Evolutionary conservation across 345 rosid species (phyloP).

Genomic region (Bruguiera parviflora): DNA sequence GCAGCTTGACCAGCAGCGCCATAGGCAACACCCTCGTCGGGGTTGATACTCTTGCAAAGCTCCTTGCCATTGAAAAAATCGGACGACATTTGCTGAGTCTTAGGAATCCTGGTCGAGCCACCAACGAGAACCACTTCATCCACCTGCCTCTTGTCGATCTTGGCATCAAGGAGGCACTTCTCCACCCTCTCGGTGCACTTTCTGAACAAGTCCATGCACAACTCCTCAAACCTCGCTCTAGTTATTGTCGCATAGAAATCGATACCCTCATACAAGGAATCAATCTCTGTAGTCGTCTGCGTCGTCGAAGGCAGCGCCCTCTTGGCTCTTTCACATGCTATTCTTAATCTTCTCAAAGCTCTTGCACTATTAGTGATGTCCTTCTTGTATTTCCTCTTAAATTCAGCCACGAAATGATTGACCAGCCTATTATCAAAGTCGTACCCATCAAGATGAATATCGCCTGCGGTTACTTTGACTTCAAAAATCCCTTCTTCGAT

Average conservation of each 20-base stretch:
- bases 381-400: no score
- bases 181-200: slow-evolving; percentile 8
- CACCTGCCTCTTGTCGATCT: slow-evolving; percentile 3
- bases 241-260: no score
- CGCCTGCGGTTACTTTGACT: slow-evolving; percentile 39
- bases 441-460: slow-evolving; percentile 16
- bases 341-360: no score
- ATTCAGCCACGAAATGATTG: slow-evolving; percentile 15
- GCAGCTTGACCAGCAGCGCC: slow-evolving; percentile 34
- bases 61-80: slow-evolving; percentile 23
- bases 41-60: slow-evolving; percentile 34
- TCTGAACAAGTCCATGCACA: slow-evolving; percentile 19
- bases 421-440: slow-evolving; percentile 23
- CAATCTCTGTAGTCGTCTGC: no score
- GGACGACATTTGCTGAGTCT: not conserved
- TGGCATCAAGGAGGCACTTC: slow-evolving; percentile 6
- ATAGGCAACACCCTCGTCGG: slow-evolving; percentile 31
- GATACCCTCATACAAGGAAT: no score
- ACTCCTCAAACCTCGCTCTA: no score
- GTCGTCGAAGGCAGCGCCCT: no score
- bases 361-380: no score
- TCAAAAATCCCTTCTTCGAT: slow-evolving; percentile 44
- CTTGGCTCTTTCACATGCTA: no score
- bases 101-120: slow-evolving; percentile 12
- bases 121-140: slow-evolving; percentile 9